phyloP scores from a whole-genome alignment of 1,284 basidiomycete genomes.

The Malassezia caprae region DNA sequence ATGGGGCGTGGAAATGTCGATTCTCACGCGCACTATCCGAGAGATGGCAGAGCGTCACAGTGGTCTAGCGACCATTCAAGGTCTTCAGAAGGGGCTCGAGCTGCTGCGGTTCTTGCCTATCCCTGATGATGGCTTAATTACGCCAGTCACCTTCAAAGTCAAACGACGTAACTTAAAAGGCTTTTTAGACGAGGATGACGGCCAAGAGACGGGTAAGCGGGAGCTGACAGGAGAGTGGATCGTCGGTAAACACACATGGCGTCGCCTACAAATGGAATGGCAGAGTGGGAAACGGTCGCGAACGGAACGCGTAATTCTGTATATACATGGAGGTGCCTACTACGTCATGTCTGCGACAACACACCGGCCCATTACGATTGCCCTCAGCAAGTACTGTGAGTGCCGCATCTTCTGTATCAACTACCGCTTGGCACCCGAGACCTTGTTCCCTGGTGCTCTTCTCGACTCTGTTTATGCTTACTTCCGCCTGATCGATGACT shows the following conservation, averaged over 20 bases:
- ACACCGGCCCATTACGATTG: slow-evolving; percentile 81
- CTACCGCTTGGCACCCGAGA: slow-evolving; percentile 90
- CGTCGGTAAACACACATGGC: slow-evolving; percentile 81
- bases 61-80: slow-evolving; percentile 68
- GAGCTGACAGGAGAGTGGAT: slow-evolving; percentile 94
- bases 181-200: slow-evolving; percentile 65
- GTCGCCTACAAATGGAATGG: slow-evolving; percentile 72
- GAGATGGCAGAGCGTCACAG: slow-evolving; percentile 67
- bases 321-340: slow-evolving; percentile 93
- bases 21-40: slow-evolving; percentile 66
- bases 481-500: slow-evolving; percentile 73
- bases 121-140: slow-evolving; percentile 85
- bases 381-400: slow-evolving; percentile 77
- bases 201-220: slow-evolving; percentile 61
- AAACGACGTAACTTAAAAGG: slow-evolving; percentile 63
- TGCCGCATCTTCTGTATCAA: slow-evolving; percentile 94
- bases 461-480: slow-evolving; percentile 83
- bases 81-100: slow-evolving; percentile 63
- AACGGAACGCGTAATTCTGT: slow-evolving; percentile 76
- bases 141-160: slow-evolving; percentile 84
- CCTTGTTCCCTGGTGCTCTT: slow-evolving; percentile 81
- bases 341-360: slow-evolving; percentile 89
- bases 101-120: slow-evolving; percentile 73
- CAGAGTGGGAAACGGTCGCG: slow-evolving; percentile 41
- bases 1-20: slow-evolving; percentile 65